Base-by-base conservation (phyloP, 2,329 filamentous ascomycete genomes). In the Diaporthe aspalathi region DNA sequence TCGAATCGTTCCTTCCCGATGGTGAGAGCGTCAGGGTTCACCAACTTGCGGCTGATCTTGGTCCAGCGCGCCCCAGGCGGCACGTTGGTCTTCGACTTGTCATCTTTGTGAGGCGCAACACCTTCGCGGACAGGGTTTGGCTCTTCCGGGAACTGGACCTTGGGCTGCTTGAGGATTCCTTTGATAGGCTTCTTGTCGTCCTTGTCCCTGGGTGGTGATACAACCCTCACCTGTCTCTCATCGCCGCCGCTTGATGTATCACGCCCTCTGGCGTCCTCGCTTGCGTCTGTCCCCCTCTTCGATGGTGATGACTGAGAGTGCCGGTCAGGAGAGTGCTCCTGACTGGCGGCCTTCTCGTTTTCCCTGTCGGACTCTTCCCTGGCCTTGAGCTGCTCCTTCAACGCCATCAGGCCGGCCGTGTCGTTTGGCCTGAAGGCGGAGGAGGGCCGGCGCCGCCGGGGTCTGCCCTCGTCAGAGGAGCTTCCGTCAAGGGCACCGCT, bases 81-180 rank as follows among this genome's bases (percentile, higher is more conserved):
- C 40, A 94, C 93, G 49, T 93, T 92, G 73, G 91, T 90, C 77
- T 88, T 90, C 56, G 86, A 91, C 80, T 92, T 91, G 62, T 93
- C 91, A 78, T 97, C 94, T 82, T 97, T 97, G 78, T 97, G 89
- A n/a, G 95, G 95, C 2, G 95, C 94, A 8, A 97, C 95, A 20
- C 95, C 95, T 80, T 98, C 95, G 24, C 95, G 89, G 45, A 97
- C 87, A 0, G 94, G 92, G 75, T 94, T 92, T 0, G 90, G 89
- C 73, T 97, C 92, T 78, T 98, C 95, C 0, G 95, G 95, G 77
- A 98, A 98, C 77, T 92, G 92, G 32, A 88, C 86, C 20, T 90
- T 94, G 0, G 95, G 95, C 68, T 89, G 88, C 80, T 97, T 96
- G 53, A 98, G 85, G 70, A 98, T 98, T 20, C 94, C 92, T 80